phyloP scores from a whole-genome alignment of 768 basidiomycete genomes.

The Mrakia frigida region DNA sequence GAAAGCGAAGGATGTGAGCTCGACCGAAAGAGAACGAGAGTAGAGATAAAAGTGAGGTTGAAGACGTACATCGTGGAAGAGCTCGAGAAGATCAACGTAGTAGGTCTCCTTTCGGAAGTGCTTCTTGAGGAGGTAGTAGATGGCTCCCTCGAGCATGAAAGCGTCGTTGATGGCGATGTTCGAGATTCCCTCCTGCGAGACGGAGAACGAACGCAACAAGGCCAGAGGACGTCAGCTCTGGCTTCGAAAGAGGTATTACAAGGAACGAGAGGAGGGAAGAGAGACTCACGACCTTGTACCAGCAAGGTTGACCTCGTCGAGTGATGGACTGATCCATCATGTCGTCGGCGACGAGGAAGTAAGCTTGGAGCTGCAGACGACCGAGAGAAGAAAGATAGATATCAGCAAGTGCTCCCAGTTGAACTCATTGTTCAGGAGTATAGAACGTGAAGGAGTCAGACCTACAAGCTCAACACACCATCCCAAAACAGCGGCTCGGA shows the following conservation, averaged over 20 bases:
- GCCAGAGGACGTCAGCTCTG: background rate
- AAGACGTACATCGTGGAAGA: constrained; percentile 71
- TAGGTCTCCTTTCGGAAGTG: constrained; percentile 74
- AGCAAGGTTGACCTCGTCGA: constrained; percentile 89
- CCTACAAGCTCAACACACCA: constrained; percentile 94
- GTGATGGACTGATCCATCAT: constrained; percentile 96
- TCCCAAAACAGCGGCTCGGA: constrained; percentile 78
- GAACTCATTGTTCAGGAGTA: background rate
- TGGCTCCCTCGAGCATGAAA: constrained; percentile 91
- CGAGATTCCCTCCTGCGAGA: constrained; percentile 52
- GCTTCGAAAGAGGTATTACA: background rate
- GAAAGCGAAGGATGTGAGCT: background rate
- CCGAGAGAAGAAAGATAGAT: background rate
- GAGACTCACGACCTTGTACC: constrained; percentile 61
- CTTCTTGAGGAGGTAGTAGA: constrained; percentile 81
- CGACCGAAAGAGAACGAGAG: background rate
- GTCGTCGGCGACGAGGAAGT: constrained; percentile 94
- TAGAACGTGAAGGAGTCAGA: constrained; percentile 32
- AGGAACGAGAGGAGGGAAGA: background rate
- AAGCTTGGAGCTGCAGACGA: constrained; percentile 77
- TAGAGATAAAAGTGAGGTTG: background rate
- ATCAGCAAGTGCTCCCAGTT: background rate
- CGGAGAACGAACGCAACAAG: background rate
- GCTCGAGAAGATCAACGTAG: constrained; percentile 83
- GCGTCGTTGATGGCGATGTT: constrained; percentile 92